phyloP scores from a whole-genome alignment of 2,329 filamentous ascomycete species.

The Cladophialophora exuberans region DNA sequence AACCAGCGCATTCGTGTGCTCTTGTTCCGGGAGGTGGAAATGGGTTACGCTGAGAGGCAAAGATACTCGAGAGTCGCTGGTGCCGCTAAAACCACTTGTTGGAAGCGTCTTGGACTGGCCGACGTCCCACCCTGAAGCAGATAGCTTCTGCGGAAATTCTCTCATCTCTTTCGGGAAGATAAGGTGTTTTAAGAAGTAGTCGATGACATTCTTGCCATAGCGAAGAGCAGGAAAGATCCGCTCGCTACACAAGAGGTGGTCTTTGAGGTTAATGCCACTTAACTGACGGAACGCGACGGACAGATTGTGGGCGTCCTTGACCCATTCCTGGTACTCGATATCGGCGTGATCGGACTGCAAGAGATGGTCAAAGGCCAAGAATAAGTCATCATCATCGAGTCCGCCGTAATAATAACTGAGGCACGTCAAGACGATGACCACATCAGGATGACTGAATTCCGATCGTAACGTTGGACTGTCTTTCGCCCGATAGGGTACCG shows the following conservation, averaged over 20 bases:
- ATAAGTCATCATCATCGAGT: conserved; percentile 56
- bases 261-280: conserved; percentile 61
- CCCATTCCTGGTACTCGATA: conserved; percentile 49
- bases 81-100: conserved; percentile 69
- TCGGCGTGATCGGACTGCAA: conserved; percentile 55
- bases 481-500: conserved; percentile 64
- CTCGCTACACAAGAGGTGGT: conserved; percentile 52
- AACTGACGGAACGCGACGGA: conserved; percentile 47
- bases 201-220: conserved; percentile 57
- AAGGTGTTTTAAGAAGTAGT: conserved; percentile 64
- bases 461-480: conserved; percentile 58
- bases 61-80: conserved; percentile 62
- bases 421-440: conserved; percentile 59
- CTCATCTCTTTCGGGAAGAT: conserved; percentile 66
- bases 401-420: conserved; percentile 62
- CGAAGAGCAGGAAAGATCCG: conserved; percentile 59
- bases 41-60: conserved; percentile 62
- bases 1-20: conserved; percentile 70
- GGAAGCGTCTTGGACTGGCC: conserved; percentile 51
- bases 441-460: conserved; percentile 66
- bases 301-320: conserved; percentile 39
- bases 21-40: conserved; percentile 56
- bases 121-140: conserved; percentile 70
- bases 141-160: conserved; percentile 66
- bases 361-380: conserved; percentile 52